Evolutionary conservation across 352 stramenopile genomes (phyloP), one percentile per base, ranked within the genome.

Genomic region (Phytopythium ostracodes): DNA sequence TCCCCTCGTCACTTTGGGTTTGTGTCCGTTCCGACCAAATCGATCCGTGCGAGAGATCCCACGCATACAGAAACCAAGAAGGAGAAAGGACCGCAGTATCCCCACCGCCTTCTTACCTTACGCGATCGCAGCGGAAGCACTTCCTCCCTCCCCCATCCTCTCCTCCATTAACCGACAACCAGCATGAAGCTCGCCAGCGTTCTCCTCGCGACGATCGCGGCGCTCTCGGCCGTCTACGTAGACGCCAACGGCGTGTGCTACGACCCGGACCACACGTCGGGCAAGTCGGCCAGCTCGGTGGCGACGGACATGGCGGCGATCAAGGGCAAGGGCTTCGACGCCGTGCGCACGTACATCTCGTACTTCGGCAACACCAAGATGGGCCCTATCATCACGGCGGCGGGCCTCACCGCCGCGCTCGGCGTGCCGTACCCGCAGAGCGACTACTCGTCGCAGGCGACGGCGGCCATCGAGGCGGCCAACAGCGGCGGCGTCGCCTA

Each of bases 261-360:
- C 61, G 81, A 91, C 70, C 79, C 81, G 12, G 68, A 83, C 66
- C 81, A 88, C 71, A 58, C 52, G 35, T 64, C 36, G n/a, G 53
- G 55, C 65, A 86, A 77, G 66, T 77, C 60, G 42, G 71, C 56
- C 2, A 64, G 56, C 17, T 71, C 67, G 20, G 71, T 87, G 9
- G 44, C 67, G 36, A 51, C 60, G 22, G 81, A 90, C 59, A 81
- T 90, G 68, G 33, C 67, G 24, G 63, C 65, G 42, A 86, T 90
- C 64, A 72, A 77, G 57, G 52, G 56, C 51, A 68, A 72, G 51
- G 77, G 79, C 63, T 91, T 89, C 72, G 65, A 65, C 31, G 75
- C 78, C 55, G 76, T 90, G 59, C 78, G 79, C 59, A 91, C 81
- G 59, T 89, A 91, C 73, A 88, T 91, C 53, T 79, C 63, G 56